Evolutionary conservation across 2,329 filamentous ascomycete species (phyloP), one percentile per base, ranked within the genome.

Genomic region (Apiospora koreana): DNA sequence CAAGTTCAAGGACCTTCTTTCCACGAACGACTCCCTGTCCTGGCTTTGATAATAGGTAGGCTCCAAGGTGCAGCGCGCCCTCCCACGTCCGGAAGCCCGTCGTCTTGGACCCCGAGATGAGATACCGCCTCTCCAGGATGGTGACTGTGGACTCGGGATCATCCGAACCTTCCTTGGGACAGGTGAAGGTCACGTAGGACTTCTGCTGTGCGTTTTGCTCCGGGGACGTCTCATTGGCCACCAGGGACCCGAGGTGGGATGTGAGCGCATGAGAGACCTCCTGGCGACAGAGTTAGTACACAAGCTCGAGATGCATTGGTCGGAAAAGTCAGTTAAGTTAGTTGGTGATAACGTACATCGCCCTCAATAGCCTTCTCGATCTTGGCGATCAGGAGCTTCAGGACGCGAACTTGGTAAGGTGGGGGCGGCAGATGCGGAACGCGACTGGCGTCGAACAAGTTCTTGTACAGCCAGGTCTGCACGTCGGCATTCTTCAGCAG

Each of bases 41-140:
- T 14, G 76, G 65, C 5, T 80, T 75, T 6, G 78, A 83, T 18
- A 85, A 79, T 2, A 93, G 83, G 76, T 88, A 92, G 2, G 87
- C 85, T 12, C 85, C 90, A 1, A 93, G 85, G 74, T 91, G 87
- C 4, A 93, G 81, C 8, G 90, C 88, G 5, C 89, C 91, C 79
- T 92, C 91, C 91, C 91, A 93, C 2, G 91, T 93, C 46, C 91
- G 86, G 66, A 90, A 87, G 0, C 91, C 91, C 0, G 91, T 92
- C 1, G 88, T 91, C 12, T 88, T 86, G 7, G 87, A 87, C 5
- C 87, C 85, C 16, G 84, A 85, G 66, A 89, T 83, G 25, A 89
- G 76, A 77, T 86, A 81, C 76, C 88, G 80, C 79, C 83, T 79
- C 80, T 91, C 84, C 72, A 90, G 79, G 69, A 91, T 80, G 73